Evolutionary conservation across 2,329 filamentous ascomycete genomes (phyloP), one percentile per base, ranked within the genome.

Genomic region (Scleromitrula shiraiana): DNA sequence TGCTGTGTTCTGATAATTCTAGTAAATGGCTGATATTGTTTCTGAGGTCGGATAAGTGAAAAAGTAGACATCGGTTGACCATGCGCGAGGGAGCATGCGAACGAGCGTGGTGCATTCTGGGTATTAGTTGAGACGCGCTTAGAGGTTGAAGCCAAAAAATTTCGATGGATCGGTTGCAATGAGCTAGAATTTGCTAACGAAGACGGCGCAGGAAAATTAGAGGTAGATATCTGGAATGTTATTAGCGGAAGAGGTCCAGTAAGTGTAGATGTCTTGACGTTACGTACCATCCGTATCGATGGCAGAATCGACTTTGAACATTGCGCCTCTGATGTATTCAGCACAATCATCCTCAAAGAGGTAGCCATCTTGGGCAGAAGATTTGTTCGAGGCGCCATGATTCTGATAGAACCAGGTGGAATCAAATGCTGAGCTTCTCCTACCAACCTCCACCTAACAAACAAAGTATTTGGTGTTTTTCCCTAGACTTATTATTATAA

Each of bases 31-130:
- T 38, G 19, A 19, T 44, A 37, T 2, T 53, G 41, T 20, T 53
- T 49, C 22, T 56, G 49, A 40, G 53, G 55, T 36, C 46, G 51
- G 29, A 55, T 49, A 24, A 46, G 54, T 8, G 56, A 50, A 32
- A 48, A 42, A 9, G 51, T 59, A 12, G 59, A 62, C 40, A 60
- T 53, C 20, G 58, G 54, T 23, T 56, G 55, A 19, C 41, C 53
- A 38, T 53, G 52, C 6, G 50, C 27, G n/a, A 40, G 27, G 4
- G 46, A 41, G 10, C 53, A 52, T 14, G 45, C 50, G n/a, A 33
- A 22, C 20, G 42, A 30, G 15, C 51, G 50, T 8, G 53, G 51
- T 29, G 41, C 32, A 20, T 56, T 52, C 2, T 57, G 55, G 46
- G 56, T 61, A 22, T 53, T 54, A 22, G 53, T 53, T 35, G 53